phyloP scores from a whole-genome alignment of 805 yeast species.

The Suhomyces sp. region DNA sequence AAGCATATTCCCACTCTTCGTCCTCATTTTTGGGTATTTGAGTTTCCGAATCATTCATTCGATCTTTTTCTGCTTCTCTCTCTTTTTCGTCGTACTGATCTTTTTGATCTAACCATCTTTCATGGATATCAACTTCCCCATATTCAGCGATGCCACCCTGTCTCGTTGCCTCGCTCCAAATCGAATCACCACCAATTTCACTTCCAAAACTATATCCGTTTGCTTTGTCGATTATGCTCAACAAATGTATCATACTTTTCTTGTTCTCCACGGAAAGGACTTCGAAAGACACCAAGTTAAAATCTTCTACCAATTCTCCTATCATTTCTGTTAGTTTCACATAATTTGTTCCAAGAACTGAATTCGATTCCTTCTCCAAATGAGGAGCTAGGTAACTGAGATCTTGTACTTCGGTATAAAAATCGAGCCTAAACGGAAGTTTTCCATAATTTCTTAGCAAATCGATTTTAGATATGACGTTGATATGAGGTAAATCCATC shows the following conservation, averaged over 20 bases:
- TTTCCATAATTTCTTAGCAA: slow-evolving; percentile 72
- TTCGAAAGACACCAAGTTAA: slow-evolving; percentile 81
- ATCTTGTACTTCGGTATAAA: slow-evolving; percentile 91
- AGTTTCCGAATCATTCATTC: slow-evolving; percentile 33
- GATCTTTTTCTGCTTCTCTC: slow-evolving; percentile 44
- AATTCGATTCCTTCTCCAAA: slow-evolving; percentile 69
- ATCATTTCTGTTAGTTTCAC: slow-evolving; percentile 71
- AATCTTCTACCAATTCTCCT: slow-evolving; percentile 83
- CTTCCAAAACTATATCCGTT: slow-evolving; percentile 94
- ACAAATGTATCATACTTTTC: slow-evolving; percentile 80
- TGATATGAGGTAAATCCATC: slow-evolving; percentile 87
- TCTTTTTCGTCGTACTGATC: slow-evolving; percentile 64
- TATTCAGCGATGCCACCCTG: slow-evolving; percentile 59
- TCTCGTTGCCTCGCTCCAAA: slow-evolving; percentile 96
- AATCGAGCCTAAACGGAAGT: slow-evolving; percentile 78
- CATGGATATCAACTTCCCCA: slow-evolving; percentile 74
- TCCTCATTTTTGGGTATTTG: slow-evolving; percentile 50
- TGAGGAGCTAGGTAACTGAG: slow-evolving; percentile 64
- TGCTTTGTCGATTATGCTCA: slow-evolving; percentile 81
- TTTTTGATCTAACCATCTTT: slow-evolving; percentile 91
- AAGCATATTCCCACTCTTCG: slow-evolving; percentile 63
- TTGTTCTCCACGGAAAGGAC: slow-evolving; percentile 92
- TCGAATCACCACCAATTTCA: slow-evolving; percentile 94
- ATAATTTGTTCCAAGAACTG: slow-evolving; percentile 58
- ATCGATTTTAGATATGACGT: slow-evolving; percentile 91